Evolutionary conservation across 2,329 filamentous ascomycete genomes (phyloP), one percentile per base, ranked within the genome.

Genomic region (Cercospora zeae-maydis): DNA sequence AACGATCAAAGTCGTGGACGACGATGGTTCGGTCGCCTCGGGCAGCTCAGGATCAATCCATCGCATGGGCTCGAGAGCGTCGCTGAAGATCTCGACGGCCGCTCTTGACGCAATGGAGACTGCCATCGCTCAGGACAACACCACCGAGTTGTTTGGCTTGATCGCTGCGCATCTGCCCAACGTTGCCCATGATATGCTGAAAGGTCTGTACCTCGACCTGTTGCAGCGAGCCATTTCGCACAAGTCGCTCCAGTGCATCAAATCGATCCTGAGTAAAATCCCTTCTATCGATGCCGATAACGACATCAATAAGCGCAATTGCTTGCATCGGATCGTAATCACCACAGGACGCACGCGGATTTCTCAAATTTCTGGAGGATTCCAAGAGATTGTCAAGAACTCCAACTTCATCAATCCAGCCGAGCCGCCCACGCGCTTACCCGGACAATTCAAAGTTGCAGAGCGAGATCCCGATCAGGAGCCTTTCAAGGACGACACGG

Each of bases 271-370:
- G 2, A 78, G 81, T 10, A 83, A 87, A 45, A 82, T 95, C 57
- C 83, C 86, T 49, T 87, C 85, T 1, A 82, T 98, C 2, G 88
- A 96, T 55, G 93, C 96, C 73, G 85, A 90, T 2, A 91, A 96
- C 69, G 95, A 98, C 73, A 92, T 99, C 73, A 96, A 98, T 77
- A 88, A 89, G 71, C 88, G 95, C 11, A 99, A 97, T 74, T 95
- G 92, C 74, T 86, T 99, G 54, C 95, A 99, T 75, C 88, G 95
- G 8, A 82, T 98, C 2, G 89, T 99, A 45, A 96, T 98, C 63
- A 88, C 93, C 19, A 96, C 97, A 70, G 93, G 93, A 16, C 87
- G 93, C 54, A 87, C 88, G 11, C 84, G 87, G 69, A 82, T 84
- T 13, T 82, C 83, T 8, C 81, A 82, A 36, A 65, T 68, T 11